Evolutionary conservation across 2,329 filamentous ascomycete species (phyloP), one percentile per base, ranked within the genome.

Genomic region (Botrytis pseudocinerea): DNA sequence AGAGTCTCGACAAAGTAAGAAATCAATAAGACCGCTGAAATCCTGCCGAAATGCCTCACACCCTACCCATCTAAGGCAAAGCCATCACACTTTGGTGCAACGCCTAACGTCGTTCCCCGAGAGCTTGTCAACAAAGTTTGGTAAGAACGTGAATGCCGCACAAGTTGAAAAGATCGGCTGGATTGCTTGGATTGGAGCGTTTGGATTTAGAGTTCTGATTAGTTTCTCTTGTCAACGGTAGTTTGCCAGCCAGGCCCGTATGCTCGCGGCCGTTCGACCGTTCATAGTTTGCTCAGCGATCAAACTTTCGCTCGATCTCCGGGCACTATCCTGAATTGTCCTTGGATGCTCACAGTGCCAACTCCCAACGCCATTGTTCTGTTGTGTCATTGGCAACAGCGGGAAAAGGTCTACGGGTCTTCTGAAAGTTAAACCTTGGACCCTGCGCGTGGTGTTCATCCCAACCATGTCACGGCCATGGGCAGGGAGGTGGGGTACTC

Each of bases 401-500:
- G 61, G 44, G 18, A 65, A 65, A 65, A 35, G 44, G 63, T 65
- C 63, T 38, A 65, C 42, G 63, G 42, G 44, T 68, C 65, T 68
- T 57, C 64, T 68, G 48, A 25, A 28, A 38, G 10, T 40, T 68
- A 16, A 71, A 54, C 61, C 61, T 35, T 16, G 60, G 46, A 25
- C 51, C 28, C 46, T 54, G 35, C n/a, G 16, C 44, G 16, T 51
- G 22, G 44, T 51, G 61, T 28, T 28, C 12, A 46, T n/a, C 7
- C 40, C 9, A 62, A 40, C 44, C 69, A 40, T 62, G 35, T 38
- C 18, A 12, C 32, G 22, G 10, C 28, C 69, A 60, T 62, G 69
- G 42, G 35, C 18, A 63, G 25, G n/a, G 48, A 38, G 70, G 70
- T 71, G 61, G 61, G 70, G 70, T 60, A 59, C 48, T 71, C 70